Evolutionary conservation across 345 rosid genomes (phyloP), one percentile per base, ranked within the genome.

Genomic region (Abelmoschus esculentus): DNA sequence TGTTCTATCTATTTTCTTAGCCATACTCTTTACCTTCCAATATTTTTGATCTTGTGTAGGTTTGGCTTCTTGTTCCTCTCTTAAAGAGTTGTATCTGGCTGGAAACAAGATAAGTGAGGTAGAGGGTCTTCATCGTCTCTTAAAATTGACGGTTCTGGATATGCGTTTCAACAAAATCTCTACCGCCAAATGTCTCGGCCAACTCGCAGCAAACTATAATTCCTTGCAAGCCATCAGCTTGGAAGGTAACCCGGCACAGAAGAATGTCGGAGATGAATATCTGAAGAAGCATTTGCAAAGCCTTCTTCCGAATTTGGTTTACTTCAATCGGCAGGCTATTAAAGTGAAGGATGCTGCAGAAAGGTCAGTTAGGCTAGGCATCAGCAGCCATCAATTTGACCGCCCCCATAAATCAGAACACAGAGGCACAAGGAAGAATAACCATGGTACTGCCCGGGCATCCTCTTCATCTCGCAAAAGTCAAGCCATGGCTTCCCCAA

Each of bases 161-260:
- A 79, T 95, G 70, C 97, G 97, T 53, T 89, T 80, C 88, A 95
- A 95, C 82, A 95, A 92, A 80, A 83, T 95, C 69, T 85, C 97
- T 5, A 89, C 93, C 4, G 80, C 96, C 65, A 95, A 91, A 79
- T 82, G 86, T 70, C 86, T 95, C 4, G 98, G 96, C 70, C 98
- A 88, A 79, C 96, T 95, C 7, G 98, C 99, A 14, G 96, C 99
- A n/a, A 91, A 91, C 80, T 90, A 90, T 87, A 90, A 75, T 70
- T 91, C 99, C 59, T 80, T 95, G 77, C 99, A 91, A 77, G 97
- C 96, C 69, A 86, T 91, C 75, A 89, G 96, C 89, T 76, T 95
- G 86, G 98, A 95, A 78, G 99, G 98, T 67, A 95, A 92, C 79
- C 96, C 98, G 26, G 98, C 96, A 6, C 98, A 92, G 84, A 90